These are phyloP conservation scores for Monascus purpureus DNA, from an alignment of 495 filamentous ascomycete species.

Conservation along the genomic window DNA sequence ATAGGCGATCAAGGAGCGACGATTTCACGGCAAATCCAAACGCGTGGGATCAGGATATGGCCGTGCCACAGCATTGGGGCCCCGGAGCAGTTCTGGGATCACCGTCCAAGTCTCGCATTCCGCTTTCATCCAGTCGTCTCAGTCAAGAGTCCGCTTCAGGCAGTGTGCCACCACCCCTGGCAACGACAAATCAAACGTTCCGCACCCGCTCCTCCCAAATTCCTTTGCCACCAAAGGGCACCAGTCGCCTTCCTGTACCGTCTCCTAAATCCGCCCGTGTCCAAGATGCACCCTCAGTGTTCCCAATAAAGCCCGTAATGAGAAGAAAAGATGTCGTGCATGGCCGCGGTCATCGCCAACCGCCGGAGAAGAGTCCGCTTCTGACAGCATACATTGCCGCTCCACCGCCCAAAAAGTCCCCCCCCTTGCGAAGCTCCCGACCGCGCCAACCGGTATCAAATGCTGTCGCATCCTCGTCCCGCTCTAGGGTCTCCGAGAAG, in stretches of 20 bases:
- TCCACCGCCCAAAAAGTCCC: constrained; percentile 49
- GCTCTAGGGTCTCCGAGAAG: constrained; percentile 41
- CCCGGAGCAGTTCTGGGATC: constrained; percentile 18
- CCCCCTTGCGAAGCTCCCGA: constrained; percentile 67
- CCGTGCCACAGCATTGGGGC: constrained; percentile 20
- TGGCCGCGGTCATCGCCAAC: constrained; percentile 21
- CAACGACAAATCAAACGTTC: constrained; percentile 23
- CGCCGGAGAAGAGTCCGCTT: constrained; percentile 31
- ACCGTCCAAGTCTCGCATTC: constrained; percentile 44
- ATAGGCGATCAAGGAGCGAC: constrained; percentile 38
- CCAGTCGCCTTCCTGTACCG: constrained; percentile 32
- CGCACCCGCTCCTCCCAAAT: constrained; percentile 18
- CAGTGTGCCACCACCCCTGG: constrained; percentile 28
- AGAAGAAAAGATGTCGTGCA: constrained; percentile 17
- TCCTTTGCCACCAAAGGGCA: constrained; percentile 28
- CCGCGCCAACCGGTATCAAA: constrained; percentile 67
- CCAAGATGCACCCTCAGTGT: constrained; percentile 17
- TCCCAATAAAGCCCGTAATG: constrained; percentile 21
- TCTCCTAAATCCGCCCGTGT: constrained; percentile 18
- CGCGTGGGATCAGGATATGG: constrained; percentile 23
- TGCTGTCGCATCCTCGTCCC: constrained; percentile 51
- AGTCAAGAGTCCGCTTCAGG: constrained; percentile 34
- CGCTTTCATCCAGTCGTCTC: constrained; percentile 35
- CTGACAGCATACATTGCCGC: constrained; percentile 54
- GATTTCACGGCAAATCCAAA: constrained; percentile 13